Conservation (phyloP, 805 yeast genomes). For the Saccharomycopsis fodiens region DNA sequence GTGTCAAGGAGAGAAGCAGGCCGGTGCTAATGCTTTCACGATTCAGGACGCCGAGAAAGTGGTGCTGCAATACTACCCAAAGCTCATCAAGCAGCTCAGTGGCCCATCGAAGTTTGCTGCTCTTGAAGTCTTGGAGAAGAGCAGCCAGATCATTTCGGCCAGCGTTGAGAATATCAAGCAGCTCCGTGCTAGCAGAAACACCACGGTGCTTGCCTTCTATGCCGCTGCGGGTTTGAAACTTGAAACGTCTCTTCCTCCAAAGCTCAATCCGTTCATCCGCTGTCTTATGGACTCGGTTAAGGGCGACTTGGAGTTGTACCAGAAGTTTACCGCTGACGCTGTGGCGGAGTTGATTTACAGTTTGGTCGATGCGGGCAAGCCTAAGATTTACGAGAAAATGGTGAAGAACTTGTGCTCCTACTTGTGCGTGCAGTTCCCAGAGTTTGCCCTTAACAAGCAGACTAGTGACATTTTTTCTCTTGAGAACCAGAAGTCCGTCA, state of each 20-base stretch:
- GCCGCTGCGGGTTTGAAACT: constrained; percentile 68
- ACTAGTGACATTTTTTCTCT: constrained; percentile 16
- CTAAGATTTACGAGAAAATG: constrained; percentile 79
- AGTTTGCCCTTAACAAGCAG: constrained; percentile 59
- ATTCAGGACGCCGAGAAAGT: constrained; percentile 69
- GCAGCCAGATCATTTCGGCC: constrained; percentile 55
- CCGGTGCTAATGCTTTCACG: constrained; percentile 90
- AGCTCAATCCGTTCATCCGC: constrained; percentile 81
- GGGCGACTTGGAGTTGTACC: constrained; percentile 61
- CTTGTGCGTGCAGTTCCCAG: constrained; percentile 94
- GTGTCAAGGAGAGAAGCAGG: constrained; percentile 89
- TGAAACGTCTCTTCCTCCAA: constrained; percentile 52
- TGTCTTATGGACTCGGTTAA: constrained; percentile 90
- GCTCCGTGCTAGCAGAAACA: constrained; percentile 41
- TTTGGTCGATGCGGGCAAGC: constrained; percentile 49
- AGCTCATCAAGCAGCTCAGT: constrained; percentile 51
- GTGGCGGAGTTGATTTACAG: constrained; percentile 57
- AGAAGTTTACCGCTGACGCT: constrained; percentile 61
- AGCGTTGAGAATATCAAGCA: constrained; percentile 64
- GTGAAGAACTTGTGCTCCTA: constrained; percentile 87
- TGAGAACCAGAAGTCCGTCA: constrained; percentile 18
- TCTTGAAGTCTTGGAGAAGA: constrained; percentile 68
- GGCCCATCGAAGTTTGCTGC: constrained; percentile 67
- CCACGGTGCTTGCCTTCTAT: constrained; percentile 60
- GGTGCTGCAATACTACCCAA: constrained; percentile 55